A percentile compares a stretch with the other conserved stretches of the same genome.
Evolutionary conservation across 805 yeast species (phyloP).

Genomic region (Lipomyces sp.): DNA sequence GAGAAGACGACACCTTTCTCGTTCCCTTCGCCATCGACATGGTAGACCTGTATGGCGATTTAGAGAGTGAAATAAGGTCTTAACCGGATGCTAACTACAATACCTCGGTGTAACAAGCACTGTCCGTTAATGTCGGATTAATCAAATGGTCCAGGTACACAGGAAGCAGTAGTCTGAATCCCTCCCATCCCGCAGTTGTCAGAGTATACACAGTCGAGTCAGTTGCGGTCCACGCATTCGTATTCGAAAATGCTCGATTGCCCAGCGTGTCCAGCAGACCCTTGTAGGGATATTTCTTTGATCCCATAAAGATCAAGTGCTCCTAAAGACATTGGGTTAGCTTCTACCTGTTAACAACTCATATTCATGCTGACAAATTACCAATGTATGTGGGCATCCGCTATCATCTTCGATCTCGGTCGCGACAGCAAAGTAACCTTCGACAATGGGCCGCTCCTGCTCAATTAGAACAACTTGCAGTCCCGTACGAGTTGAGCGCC

Average conservation of each 20-base stretch:
- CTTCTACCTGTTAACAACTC: background rate
- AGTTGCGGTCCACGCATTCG: slow-evolving; percentile 97
- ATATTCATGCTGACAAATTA: background rate
- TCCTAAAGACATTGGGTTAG: slow-evolving; percentile 49
- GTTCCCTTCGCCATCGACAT: slow-evolving; percentile 84
- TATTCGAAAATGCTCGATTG: slow-evolving; percentile 73
- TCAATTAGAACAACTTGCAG: slow-evolving; percentile 76
- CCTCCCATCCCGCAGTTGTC: slow-evolving; percentile 95
- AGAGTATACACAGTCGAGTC: slow-evolving; percentile 95
- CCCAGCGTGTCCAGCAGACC: slow-evolving; percentile 89
- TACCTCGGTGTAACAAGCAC: slow-evolving; percentile 85
- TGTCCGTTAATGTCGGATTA: slow-evolving; percentile 84
- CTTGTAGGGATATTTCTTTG: slow-evolving; percentile 84
- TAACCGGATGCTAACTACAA: background rate
- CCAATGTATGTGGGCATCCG: slow-evolving; percentile 91
- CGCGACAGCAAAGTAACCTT: slow-evolving; percentile 95
- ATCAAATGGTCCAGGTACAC: slow-evolving; percentile 87
- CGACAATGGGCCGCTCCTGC: slow-evolving; percentile 81
- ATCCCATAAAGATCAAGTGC: slow-evolving; percentile 94
- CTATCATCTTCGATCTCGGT: slow-evolving; percentile 86
- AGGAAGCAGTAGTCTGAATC: slow-evolving; percentile 81
- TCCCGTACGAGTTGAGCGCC: slow-evolving; percentile 81
- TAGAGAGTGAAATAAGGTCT: background rate
- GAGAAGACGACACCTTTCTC: slow-evolving; percentile 97
- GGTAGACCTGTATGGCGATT: slow-evolving; percentile 60